These are phyloP conservation scores for Xylaria hypoxylon DNA, from an alignment of 2,329 filamentous ascomycete genomes.

Conservation along the genomic window DNA sequence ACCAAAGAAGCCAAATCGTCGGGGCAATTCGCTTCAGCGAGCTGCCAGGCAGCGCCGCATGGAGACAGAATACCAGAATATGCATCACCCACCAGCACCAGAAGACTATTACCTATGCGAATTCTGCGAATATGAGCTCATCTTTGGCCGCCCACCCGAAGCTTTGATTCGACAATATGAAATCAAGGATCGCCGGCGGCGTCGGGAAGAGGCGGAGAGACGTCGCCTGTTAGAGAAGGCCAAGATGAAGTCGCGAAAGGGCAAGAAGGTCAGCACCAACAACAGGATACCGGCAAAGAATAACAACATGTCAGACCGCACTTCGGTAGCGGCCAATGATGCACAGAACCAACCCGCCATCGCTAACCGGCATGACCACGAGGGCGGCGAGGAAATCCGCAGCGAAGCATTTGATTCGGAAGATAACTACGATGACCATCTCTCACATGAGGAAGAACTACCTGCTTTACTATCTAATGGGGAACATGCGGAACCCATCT, in stretches of 20 bases:
- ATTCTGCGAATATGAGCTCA: slow-evolving; percentile 97
- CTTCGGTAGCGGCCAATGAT: slow-evolving; percentile 39
- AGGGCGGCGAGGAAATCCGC: slow-evolving; percentile 46
- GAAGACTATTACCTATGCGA: slow-evolving; percentile 96
- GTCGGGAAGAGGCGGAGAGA: slow-evolving; percentile 87
- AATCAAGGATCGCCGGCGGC: slow-evolving; percentile 88
- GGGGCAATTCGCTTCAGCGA: slow-evolving; percentile 76
- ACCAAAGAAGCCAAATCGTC: slow-evolving; percentile 72
- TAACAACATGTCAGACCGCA: slow-evolving; percentile 47
- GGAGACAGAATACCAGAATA: slow-evolving; percentile 81
- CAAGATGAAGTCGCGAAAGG: slow-evolving; percentile 91
- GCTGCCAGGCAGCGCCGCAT: slow-evolving; percentile 83
- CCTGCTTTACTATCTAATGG: slow-evolving; percentile 13
- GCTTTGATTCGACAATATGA: slow-evolving; percentile 93
- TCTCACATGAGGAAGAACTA: slow-evolving; percentile 28
- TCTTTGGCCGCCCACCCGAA: slow-evolving; percentile 87
- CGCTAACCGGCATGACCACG: slow-evolving; percentile 45
- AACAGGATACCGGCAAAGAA: slow-evolving; percentile 70
- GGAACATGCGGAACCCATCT: neutral
- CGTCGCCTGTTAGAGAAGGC: slow-evolving; percentile 88
- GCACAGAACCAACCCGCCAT: slow-evolving; percentile 41
- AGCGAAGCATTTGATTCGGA: slow-evolving; percentile 56
- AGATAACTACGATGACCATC: slow-evolving; percentile 54
- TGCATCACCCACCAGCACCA: slow-evolving; percentile 73
- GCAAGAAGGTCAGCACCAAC: slow-evolving; percentile 80